Conservation (phyloP, 768 basidiomycete species). For the Amanita jacksonii region DNA sequence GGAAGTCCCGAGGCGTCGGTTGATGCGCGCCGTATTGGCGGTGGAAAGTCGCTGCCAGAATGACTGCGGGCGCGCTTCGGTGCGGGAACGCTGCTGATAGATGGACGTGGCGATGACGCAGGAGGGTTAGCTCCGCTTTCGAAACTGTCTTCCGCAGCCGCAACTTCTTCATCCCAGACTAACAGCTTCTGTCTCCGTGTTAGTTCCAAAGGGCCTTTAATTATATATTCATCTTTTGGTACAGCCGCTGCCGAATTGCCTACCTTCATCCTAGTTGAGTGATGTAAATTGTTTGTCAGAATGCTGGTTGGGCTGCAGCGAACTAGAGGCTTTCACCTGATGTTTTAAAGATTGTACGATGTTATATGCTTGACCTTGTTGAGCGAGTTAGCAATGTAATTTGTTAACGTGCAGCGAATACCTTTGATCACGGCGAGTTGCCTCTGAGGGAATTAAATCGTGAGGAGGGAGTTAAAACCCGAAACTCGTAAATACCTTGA, state of each 20-base stretch:
- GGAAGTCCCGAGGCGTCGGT: conserved; percentile 53
- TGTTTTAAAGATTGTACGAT: conserved; percentile 80
- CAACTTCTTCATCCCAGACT: conserved; percentile 83
- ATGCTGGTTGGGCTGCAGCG: neutral
- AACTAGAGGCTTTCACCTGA: conserved; percentile 33
- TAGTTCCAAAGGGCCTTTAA: conserved; percentile 76
- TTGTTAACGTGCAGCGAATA: conserved; percentile 6
- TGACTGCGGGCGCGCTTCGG: conserved; percentile 47
- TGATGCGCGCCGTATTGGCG: conserved; percentile 54
- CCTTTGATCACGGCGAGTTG: conserved; percentile 91
- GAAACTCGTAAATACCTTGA: conserved; percentile 36
- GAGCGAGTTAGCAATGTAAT: neutral
- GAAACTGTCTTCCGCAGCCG: conserved; percentile 48
- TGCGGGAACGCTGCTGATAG: conserved; percentile 51
- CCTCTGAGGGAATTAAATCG: conserved; percentile 31
- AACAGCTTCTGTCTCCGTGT: conserved; percentile 75
- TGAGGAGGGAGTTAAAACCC: neutral
- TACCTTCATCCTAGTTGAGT: conserved; percentile 76
- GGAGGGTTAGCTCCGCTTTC: conserved; percentile 27
- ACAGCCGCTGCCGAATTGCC: conserved; percentile 5
- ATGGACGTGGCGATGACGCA: conserved; percentile 48
- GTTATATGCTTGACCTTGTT: conserved; percentile 73
- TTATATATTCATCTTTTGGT: conserved; percentile 8
- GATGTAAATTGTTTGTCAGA: neutral
- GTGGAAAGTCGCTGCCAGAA: conserved; percentile 65